Base-by-base conservation (phyloP, 2,329 filamentous ascomycete genomes). In the Saccharata proteae region DNA sequence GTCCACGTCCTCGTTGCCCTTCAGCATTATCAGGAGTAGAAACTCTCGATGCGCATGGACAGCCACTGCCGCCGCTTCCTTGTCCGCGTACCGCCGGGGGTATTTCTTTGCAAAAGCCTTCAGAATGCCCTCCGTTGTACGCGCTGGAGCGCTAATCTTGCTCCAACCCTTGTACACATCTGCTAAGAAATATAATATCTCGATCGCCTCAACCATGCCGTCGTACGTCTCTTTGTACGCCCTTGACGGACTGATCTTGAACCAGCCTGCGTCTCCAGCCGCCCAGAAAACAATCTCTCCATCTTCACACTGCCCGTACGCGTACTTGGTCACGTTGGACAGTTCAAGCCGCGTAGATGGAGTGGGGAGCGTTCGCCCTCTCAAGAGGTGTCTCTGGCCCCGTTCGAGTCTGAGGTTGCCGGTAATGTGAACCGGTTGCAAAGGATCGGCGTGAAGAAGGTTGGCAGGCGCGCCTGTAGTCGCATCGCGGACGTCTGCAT, bases 261-360 rank as follows among this genome's bases (percentile, higher is more conserved):
- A 82, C 76, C 77, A 83, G 26, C 77, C 78, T 9, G 74, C 67
- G 32, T 61, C 51, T 21, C 74, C 74, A 17, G 65, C 61, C 1
- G 77, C 73, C 79, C 79, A 84, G 17, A 80, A 58, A n/a, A 69
- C 61, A 4, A 70, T 62, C 12, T 62, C 59, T 0, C 64, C 64
- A 30, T 69, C 65, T 18, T 77, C 71, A 9, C 74, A 55, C 38
- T 63, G 54, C 11, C 60, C 64, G 40, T 65, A 67, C 3, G 62
- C 55, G 40, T 59, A 65, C 23, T 52, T 54, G 6, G 50, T 54
- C 4, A 68, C 62, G 19, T 63, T 55, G n/a, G 59, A 53, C 31
- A 81, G 61, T 40, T 77, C 68, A 38, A 80, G 62, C 12, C 16
- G 20, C 12, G 16, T 4, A 25, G 21, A 28, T 12, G 11, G 11